phyloP scores from a whole-genome alignment of 2,329 filamentous ascomycete species.

The Cyclaneusma minus region DNA sequence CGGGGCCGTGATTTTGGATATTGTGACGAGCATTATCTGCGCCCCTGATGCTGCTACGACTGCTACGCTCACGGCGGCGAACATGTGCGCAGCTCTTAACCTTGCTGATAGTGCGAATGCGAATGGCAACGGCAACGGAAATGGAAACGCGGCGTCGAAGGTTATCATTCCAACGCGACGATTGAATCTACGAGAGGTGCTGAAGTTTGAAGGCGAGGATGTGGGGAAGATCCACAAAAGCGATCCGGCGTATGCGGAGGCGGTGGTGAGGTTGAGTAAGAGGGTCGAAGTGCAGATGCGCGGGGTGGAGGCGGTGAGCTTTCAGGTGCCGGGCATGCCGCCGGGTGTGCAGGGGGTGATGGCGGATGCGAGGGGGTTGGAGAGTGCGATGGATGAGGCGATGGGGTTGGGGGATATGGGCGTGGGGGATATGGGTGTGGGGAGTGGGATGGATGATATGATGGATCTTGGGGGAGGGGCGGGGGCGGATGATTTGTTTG shows the following conservation, averaged over 20 bases:
- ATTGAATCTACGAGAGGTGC: conserved; percentile 15
- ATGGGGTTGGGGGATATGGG: conserved; percentile 1
- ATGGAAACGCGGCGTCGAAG: no score
- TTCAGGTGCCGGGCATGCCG: no score
- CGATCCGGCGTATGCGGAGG: conserved; percentile 13
- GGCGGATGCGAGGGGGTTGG: conserved; percentile 5
- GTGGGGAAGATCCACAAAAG: no score
- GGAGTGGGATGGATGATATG: conserved; percentile 2
- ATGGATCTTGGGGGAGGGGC: conserved; percentile 4
- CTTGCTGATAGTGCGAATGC: no score
- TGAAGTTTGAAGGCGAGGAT: conserved; percentile 16
- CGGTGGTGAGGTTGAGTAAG: conserved; percentile 14
- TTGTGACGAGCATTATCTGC: conserved; percentile 54
- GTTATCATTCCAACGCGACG: no score
- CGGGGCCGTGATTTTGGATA: conserved; percentile 48
- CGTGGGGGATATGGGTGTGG: neutral
- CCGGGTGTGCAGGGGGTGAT: conserved; percentile 5
- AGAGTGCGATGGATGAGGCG: conserved; percentile 1
- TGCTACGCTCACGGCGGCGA: conserved; percentile 5
- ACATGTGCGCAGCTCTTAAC: conserved; percentile 2
- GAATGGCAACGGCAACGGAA: no score
- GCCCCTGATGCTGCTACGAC: conserved; percentile 36
- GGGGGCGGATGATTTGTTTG: conserved; percentile 4
- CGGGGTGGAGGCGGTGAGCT: no score
- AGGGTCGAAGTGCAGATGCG: conserved; percentile 15